Conservation (phyloP, 2,329 filamentous ascomycete genomes). For the Fusarium ramigenum region DNA sequence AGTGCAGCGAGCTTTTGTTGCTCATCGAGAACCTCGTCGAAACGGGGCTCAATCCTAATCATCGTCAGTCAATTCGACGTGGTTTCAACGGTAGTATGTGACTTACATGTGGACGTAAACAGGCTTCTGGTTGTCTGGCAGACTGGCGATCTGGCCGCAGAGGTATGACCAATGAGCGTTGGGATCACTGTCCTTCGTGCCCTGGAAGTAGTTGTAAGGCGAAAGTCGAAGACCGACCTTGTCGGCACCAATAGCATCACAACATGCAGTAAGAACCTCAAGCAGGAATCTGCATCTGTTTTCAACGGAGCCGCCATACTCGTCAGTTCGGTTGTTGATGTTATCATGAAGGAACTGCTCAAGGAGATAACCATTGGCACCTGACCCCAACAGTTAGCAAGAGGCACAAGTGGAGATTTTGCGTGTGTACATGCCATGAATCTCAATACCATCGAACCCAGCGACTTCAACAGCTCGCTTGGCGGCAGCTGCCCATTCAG, state of each 20-base stretch:
- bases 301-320: conserved; percentile 33
- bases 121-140: conserved; percentile 35
- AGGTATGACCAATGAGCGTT: conserved; percentile 50
- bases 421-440: background rate
- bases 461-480: conserved; percentile 54
- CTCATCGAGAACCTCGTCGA: conserved; percentile 57
- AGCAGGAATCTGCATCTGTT: conserved; percentile 35
- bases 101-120: conserved; percentile 1
- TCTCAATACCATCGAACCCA: conserved; percentile 1
- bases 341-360: conserved; percentile 13
- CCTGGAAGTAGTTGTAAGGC: conserved; percentile 47
- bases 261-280: conserved; percentile 24
- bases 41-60: conserved; percentile 55
- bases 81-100: accelerated
- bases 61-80: background rate
- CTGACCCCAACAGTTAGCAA: background rate
- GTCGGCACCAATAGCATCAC: conserved; percentile 30
- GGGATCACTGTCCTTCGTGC: conserved; percentile 43
- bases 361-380: background rate
- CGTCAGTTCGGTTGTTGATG: conserved; percentile 31
- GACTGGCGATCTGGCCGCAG: conserved; percentile 46
- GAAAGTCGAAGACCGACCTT: conserved; percentile 36
- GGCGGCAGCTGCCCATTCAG: conserved; percentile 64
- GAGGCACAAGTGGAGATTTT: no score
- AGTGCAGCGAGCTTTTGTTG: conserved; percentile 54